Evolutionary conservation across 371 early-diverging fungal genomes (phyloP).

Genomic region (Saksenaea oblongispora): DNA sequence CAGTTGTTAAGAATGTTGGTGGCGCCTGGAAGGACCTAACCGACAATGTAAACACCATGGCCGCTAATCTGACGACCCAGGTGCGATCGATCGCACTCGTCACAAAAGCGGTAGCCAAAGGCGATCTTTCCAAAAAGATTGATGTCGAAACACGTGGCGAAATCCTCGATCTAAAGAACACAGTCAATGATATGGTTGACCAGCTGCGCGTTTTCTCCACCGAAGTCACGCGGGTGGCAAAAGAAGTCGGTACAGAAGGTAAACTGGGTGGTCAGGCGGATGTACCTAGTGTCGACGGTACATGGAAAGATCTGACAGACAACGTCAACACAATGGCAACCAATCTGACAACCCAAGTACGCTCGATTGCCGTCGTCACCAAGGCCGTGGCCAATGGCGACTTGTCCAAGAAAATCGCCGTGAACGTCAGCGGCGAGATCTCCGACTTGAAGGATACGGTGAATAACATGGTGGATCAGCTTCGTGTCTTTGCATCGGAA

Average conservation of each 20-base stretch:
- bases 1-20: conserved; percentile 44
- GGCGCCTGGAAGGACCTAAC: conserved; percentile 68
- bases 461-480: conserved; percentile 51
- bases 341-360: conserved; percentile 29
- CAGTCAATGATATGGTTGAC: conserved; percentile 10
- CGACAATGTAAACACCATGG: conserved; percentile 50
- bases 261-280: conserved; percentile 37
- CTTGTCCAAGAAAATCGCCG: conserved; percentile 16
- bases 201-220: conserved; percentile 9
- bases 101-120: conserved; percentile 41
- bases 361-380: conserved; percentile 28
- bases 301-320: conserved; percentile 44
- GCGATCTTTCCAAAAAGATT: conserved; percentile 39
- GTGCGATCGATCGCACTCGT: conserved; percentile 37
- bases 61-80: conserved; percentile 16
- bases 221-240: conserved; percentile 11
- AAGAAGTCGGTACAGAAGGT: conserved; percentile 24
- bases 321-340: conserved; percentile 33
- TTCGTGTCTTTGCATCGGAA: conserved; percentile 54
- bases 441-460: conserved; percentile 47
- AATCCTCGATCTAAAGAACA: conserved; percentile 29
- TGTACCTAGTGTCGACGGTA: conserved; percentile 33
- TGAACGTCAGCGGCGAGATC: conserved; percentile 42
- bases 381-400: conserved; percentile 30
- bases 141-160: conserved; percentile 38